phyloP scores from a whole-genome alignment of 345 rosid species.

The Firmiana major region DNA sequence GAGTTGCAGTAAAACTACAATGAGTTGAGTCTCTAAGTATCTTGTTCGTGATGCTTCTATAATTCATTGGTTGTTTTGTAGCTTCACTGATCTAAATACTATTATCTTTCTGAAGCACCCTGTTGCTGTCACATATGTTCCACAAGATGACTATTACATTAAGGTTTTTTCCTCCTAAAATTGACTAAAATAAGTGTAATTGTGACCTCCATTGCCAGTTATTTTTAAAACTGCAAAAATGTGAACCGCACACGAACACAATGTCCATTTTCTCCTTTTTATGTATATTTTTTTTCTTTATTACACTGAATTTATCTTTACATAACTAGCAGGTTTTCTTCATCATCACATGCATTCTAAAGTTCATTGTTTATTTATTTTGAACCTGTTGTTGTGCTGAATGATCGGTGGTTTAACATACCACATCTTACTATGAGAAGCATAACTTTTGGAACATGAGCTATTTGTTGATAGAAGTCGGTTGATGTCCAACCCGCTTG shows the following conservation, averaged over 20 bases:
- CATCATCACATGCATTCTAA: conserved; percentile 27
- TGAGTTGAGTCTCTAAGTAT: background rate
- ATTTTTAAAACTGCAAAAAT: background rate
- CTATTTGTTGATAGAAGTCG: conserved; percentile 19
- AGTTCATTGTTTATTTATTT: conserved; percentile 20
- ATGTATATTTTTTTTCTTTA: conserved; percentile 13
- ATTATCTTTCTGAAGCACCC: conserved; percentile 9
- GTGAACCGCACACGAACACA: conserved; percentile 6
- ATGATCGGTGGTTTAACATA: conserved; percentile 33
- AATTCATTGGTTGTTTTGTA: background rate
- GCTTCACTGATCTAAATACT: background rate
- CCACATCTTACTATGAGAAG: conserved; percentile 36
- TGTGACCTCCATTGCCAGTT: background rate
- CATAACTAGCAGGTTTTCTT: conserved; percentile 25
- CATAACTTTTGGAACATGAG: conserved; percentile 28
- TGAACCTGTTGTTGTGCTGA: conserved; percentile 27
- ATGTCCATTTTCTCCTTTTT: conserved; percentile 12
- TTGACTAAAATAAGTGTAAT: background rate
- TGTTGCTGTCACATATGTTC: conserved; percentile 7
- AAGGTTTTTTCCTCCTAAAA: background rate
- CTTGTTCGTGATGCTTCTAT: conserved; percentile 7
- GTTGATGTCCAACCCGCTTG: conserved; percentile 22
- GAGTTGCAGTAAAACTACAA: background rate
- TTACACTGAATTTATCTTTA: conserved; percentile 33
- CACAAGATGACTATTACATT: background rate